Evolutionary conservation across 306 rosid genomes (phyloP), one percentile per base, ranked within the genome.

Genomic region (Myrica gale): DNA sequence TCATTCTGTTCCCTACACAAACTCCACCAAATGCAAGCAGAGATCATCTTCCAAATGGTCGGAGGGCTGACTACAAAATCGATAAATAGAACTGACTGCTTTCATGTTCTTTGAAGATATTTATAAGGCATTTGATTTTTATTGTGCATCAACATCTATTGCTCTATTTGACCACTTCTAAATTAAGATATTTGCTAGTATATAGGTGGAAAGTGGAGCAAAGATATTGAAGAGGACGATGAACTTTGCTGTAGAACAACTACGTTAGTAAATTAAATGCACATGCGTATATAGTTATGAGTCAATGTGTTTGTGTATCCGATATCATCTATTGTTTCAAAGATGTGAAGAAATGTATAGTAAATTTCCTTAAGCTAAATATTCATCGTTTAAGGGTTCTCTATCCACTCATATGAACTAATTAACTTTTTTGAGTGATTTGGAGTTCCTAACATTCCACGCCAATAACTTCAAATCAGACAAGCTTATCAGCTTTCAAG

Each of bases 401-500:
- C 68, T 61, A 7, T 23, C 13, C 15, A 57, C 23, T 57, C 9
- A 1, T 13, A 32, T 37, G 12, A 0, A 70, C 19, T 70, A 10
- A 39, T 51, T 32, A 48, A 48, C 19, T 26, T 13, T 43, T 56
- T 45, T 70, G 76, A 69, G 10, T 47, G 6, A 75, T 26, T 50
- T 75, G 21, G 44, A 51, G 42, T 76, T 67, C n/a, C 43, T 76
- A 9, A 75, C 65, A 41, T 54, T 71, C 26, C 39, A 16, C 7
- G n/a, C 73, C 60, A 42, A 23, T 71, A 62, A 57, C 51, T 60
- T 71, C 11, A 16, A 19, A 43, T 53, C n/a, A 39, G n/a, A 61
- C 46, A 60, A 71, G 50, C 69, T 71, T 16, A 79, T 50, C 55
- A 50, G 76, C 47, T 16, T 65, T 42, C 68, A 37, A 65, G n/a